These are phyloP conservation scores for Trebouxia sp. DNA, from an alignment of 139 green algal species.

Conservation along the genomic window DNA sequence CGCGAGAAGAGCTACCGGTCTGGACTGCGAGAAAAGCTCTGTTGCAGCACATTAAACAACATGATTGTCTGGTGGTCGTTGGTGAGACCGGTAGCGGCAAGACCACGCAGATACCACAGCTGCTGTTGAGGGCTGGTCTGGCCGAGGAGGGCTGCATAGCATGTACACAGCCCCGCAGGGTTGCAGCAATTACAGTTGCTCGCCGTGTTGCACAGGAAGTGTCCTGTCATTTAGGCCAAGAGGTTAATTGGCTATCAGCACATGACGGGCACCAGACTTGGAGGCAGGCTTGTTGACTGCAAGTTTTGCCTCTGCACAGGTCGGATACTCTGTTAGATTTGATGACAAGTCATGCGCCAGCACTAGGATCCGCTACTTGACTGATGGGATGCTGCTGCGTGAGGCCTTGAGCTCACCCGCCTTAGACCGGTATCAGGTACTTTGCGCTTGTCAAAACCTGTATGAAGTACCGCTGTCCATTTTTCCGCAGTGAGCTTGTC, in stretches of 20 bases:
- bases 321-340: conserved; percentile 86
- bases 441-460: neutral
- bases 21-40: conserved; percentile 61
- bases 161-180: conserved; percentile 77
- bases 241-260: conserved; percentile 44
- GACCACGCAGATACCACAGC: conserved; percentile 86
- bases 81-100: conserved; percentile 89
- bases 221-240: conserved; percentile 57
- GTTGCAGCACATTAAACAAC: conserved; percentile 51
- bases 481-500: too few relatives aligned
- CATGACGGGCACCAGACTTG: neutral
- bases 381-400: conserved; percentile 95
- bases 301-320: too few relatives aligned
- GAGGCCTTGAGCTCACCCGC: conserved; percentile 86
- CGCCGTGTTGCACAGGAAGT: conserved; percentile 84
- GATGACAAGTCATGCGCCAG: conserved; percentile 67
- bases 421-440: conserved; percentile 76
- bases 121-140: conserved; percentile 67
- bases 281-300: too few relatives aligned
- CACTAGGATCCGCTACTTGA: conserved; percentile 88
- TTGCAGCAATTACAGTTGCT: conserved; percentile 86
- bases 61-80: conserved; percentile 70
- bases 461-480: too few relatives aligned
- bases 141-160: conserved; percentile 52
- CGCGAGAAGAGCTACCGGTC: conserved; percentile 66